Percentiles rank a stretch among this genome's conserved stretches.
phyloP scores from a whole-genome alignment of 208 protist genomes.

The Trypanosomatidae sp. region DNA sequence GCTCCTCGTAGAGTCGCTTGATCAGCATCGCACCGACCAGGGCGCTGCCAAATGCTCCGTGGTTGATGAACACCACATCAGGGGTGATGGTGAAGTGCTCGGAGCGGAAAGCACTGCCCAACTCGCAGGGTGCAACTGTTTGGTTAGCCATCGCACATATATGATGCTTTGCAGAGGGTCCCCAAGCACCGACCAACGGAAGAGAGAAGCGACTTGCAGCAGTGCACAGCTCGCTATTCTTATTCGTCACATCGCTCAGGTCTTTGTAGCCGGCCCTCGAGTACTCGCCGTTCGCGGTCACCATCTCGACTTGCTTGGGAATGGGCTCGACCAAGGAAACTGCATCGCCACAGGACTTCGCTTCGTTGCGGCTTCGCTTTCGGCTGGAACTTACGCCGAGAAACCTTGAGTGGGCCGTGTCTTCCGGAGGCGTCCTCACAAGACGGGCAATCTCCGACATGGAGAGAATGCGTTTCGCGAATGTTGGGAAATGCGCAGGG shows the following conservation, averaged over 20 bases:
- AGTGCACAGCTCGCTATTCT: constrained; percentile 7
- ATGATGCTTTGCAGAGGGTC: constrained; percentile 6
- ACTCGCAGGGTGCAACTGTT: constrained; percentile 16
- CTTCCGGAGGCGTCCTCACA: neutral
- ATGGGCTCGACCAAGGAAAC: constrained; percentile 6
- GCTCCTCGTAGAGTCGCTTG: constrained; percentile 73
- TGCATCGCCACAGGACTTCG: constrained; percentile 1
- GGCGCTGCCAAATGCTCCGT: constrained; percentile 91
- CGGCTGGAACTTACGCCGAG: neutral
- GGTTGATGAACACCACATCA: constrained; percentile 89
- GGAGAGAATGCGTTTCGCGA: constrained; percentile 48
- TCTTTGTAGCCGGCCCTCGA: constrained; percentile 11
- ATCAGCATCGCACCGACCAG: constrained; percentile 63
- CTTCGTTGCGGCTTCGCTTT: constrained; percentile 14
- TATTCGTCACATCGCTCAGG: neutral
- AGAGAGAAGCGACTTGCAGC: neutral
- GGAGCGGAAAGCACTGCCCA: constrained; percentile 52
- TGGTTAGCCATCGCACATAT: constrained; percentile 2
- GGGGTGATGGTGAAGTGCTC: constrained; percentile 72
- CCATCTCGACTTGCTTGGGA: constrained; percentile 8
- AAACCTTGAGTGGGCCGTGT: neutral
- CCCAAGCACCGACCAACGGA: constrained; percentile 3
- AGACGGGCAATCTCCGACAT: constrained; percentile 32
- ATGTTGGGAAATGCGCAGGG: constrained; percentile 41
- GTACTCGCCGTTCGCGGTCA: neutral